Conservation (phyloP, 306 rosid species). For the Malus sieversii region DNA sequence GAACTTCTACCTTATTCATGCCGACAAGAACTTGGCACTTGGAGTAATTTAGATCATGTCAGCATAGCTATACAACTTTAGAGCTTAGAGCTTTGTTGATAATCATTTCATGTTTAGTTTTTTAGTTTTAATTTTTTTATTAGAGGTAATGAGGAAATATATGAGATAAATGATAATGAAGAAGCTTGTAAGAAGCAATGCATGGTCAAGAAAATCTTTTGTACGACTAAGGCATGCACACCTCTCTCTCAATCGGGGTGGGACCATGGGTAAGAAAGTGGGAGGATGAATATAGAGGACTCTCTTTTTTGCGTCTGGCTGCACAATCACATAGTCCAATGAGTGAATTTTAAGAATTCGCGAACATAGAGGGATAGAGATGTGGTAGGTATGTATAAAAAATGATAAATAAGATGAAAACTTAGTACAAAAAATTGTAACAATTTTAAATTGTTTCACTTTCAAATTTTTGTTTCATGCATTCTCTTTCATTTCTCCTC, state of each 20-base stretch:
- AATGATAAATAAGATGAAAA: no score
- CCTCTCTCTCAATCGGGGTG: no score
- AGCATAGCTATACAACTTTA: not conserved
- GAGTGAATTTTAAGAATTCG: not conserved
- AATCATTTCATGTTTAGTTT: no score
- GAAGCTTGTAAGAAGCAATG: not conserved
- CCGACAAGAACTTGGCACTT: not conserved
- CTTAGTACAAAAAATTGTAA: no score
- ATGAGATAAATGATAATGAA: not conserved
- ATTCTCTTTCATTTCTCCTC: not conserved
- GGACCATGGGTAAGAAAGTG: no score
- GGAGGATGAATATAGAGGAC: not conserved
- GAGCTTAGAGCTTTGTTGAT: not conserved
- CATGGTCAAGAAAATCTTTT: no score
- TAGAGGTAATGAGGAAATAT: not conserved
- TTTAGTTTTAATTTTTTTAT: not conserved
- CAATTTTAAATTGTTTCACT: no score
- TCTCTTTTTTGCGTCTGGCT: not conserved
- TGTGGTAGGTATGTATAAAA: no score
- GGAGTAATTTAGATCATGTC: not conserved
- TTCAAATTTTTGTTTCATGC: not conserved
- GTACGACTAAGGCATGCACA: no score
- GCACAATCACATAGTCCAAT: not conserved
- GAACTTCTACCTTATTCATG: not conserved
- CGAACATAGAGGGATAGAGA: not conserved